A percentile compares a stretch with the other conserved stretches of the same genome.
Conservation (phyloP, 2,329 filamentous ascomycete species). For the Xylaria digitata region DNA sequence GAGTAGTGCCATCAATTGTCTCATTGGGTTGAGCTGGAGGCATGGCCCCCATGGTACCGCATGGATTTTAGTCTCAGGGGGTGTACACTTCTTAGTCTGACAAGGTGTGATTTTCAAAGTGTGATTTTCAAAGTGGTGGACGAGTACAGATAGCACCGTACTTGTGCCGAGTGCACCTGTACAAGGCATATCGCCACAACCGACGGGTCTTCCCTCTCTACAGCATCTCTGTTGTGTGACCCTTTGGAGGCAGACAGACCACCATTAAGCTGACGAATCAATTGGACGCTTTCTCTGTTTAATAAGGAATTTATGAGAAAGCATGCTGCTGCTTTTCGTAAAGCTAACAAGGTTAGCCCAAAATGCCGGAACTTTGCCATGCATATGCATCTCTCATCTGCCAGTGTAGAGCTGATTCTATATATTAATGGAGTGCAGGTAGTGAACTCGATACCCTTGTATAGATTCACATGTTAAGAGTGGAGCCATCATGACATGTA, state of each 20-base stretch:
- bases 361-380: conserved; percentile 29
- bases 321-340: neutral
- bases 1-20: conserved; percentile 40
- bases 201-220: neutral
- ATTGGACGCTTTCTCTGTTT: conserved; percentile 18
- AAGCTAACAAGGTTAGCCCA: conserved; percentile 11
- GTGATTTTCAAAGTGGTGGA: neutral
- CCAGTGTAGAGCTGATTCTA: neutral
- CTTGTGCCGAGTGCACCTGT: no score
- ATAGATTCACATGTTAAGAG: no score
- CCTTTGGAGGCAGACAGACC: conserved; percentile 10
- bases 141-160: neutral
- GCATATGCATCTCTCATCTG: conserved; percentile 35
- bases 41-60: conserved; percentile 27
- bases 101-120: conserved; percentile 6
- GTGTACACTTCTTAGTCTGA: neutral
- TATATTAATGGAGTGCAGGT: no score
- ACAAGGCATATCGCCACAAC: no score
- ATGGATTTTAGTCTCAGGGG: conserved; percentile 32
- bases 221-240: conserved; percentile 11
- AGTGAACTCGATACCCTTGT: no score
- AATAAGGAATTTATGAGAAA: neutral
- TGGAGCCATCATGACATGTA: no score
- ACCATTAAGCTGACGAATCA: neutral
- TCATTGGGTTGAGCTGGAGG: conserved; percentile 33